A percentile compares a stretch with the other conserved stretches of the same genome.
phyloP scores from a whole-genome alignment of 202 grass and related monocot genomes.

The Sporobolus alterniflorus region DNA sequence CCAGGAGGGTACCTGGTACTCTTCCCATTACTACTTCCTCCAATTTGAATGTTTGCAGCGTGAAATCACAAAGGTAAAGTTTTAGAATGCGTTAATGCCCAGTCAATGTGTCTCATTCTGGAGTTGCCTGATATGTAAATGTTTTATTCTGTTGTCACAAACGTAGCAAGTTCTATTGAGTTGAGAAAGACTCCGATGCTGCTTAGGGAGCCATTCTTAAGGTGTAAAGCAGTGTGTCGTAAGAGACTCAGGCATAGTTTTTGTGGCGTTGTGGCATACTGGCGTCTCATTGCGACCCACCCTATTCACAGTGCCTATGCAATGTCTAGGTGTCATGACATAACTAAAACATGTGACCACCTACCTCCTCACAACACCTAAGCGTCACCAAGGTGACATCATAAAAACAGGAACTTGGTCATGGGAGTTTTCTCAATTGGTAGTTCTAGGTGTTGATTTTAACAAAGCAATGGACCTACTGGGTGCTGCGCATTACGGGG shows the following conservation, averaged over 20 bases:
- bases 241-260: background rate
- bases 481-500: background rate
- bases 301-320: background rate
- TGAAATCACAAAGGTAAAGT: background rate
- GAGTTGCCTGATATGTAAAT: background rate
- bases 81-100: background rate
- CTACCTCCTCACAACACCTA: background rate
- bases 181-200: background rate
- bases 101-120: conserved; percentile 1
- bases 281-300: background rate
- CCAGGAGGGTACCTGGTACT: background rate
- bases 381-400: too few relatives aligned
- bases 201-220: background rate
- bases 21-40: background rate
- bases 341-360: background rate
- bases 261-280: background rate
- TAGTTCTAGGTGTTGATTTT: background rate
- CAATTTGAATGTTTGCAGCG: background rate
- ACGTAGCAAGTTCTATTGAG: background rate
- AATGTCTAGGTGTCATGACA: background rate
- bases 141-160: background rate
- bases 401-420: background rate
- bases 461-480: background rate
- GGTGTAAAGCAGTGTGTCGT: background rate
- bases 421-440: background rate